Evolutionary conservation across 805 yeast species (phyloP), one percentile per base, ranked within the genome.

Genomic region (Komagataella pastoris): DNA sequence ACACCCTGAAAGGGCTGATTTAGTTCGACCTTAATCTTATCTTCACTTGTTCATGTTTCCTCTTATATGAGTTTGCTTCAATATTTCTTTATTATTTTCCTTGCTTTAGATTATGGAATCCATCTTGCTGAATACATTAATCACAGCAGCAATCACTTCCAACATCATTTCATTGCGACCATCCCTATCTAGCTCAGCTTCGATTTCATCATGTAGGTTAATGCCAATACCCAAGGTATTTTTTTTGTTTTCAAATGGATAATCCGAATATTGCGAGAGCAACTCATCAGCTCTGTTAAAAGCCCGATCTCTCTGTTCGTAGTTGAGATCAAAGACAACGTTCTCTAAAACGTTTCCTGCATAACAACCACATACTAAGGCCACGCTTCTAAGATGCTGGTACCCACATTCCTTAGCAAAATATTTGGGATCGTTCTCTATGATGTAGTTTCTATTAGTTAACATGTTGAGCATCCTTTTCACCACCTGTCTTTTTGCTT

Each of bases 261-360:
- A 88, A 58, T 88, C 93, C 47, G 95, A 76, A 61, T 79, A 93
- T 59, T 88, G 91, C 50, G 74, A 76, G 56, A 91, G 73, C 48
- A 93, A 67, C 64, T 91, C 98, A 62, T 93, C 98, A n/a, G 96
- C 96, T 62, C 96, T 78, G 3, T 86, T 80, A 65, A 90, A 85
- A 0, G 97, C 97, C 59, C 83, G 81, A 66, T 93, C 99, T 59
- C 98, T 80, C 57, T 81, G 85, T 58, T 88, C 97, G 65, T 88
- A 89, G 58, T 82, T 83, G 55, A 90, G 73, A 24, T 83, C 74
- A 47, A 81, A 72, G 54, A 90, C 73, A 3, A 88, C 91, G 63
- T 91, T 93, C 60, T 93, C 99, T 58, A 93, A 76, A 10, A 93
- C 99, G 64, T 89, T 93, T 47, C 97, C 99, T 24, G 98, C 97